Conservation (phyloP, 805 yeast genomes). For the Kodamaea hsintzibuensis region DNA sequence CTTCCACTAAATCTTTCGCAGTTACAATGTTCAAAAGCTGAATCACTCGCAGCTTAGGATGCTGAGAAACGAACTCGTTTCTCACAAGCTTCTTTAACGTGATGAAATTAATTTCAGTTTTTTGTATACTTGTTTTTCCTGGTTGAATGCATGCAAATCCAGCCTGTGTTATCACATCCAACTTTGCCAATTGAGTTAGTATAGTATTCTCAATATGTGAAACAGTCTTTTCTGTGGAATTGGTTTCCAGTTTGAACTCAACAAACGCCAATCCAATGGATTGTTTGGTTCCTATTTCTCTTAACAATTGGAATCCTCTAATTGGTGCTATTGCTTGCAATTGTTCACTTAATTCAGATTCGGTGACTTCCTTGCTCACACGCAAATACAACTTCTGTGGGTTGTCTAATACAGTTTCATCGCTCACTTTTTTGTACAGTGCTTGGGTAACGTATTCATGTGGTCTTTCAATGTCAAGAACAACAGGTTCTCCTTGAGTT, state of each 20-base stretch:
- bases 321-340: slow-evolving; percentile 44
- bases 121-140: slow-evolving; percentile 35
- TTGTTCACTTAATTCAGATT: slow-evolving; percentile 44
- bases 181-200: slow-evolving; percentile 15
- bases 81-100: slow-evolving; percentile 39
- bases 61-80: slow-evolving; percentile 36
- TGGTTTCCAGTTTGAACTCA: slow-evolving; percentile 28
- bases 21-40: slow-evolving; percentile 67
- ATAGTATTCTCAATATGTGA: slow-evolving; percentile 3
- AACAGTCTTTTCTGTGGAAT: background rate
- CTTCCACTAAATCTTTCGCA: slow-evolving; percentile 61
- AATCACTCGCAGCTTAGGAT: slow-evolving; percentile 52
- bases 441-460: slow-evolving; percentile 37
- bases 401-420: slow-evolving; percentile 39
- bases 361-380: slow-evolving; percentile 47
- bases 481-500: slow-evolving; percentile 13
- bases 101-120: slow-evolving; percentile 35
- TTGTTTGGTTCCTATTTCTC: slow-evolving; percentile 49
- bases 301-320: slow-evolving; percentile 41
- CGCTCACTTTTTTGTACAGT: slow-evolving; percentile 11
- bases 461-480: slow-evolving; percentile 29
- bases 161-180: slow-evolving; percentile 23
- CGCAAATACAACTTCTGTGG: slow-evolving; percentile 48
- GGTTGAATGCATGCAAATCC: slow-evolving; percentile 35
- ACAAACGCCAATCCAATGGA: slow-evolving; percentile 61